Evolutionary conservation across 2,329 filamentous ascomycete species (phyloP), one percentile per base, ranked within the genome.

Genomic region (Didymella pinodella): DNA sequence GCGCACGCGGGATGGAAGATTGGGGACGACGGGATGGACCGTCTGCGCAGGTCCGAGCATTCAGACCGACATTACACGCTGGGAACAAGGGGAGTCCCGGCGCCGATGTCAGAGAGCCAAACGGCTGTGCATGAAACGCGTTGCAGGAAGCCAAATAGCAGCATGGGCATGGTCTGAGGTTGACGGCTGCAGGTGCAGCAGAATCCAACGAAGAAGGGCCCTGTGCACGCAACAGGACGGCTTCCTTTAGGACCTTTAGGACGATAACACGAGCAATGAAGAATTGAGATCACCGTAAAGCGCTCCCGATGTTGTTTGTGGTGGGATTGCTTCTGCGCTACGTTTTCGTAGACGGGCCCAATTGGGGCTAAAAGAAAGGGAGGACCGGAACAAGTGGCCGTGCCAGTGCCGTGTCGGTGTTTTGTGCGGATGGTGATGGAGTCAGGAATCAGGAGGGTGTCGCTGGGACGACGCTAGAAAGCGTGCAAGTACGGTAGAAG

Each of bases 51-150:
- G 2, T 20, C 20, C 25, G 14, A 20, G 8, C 4, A 14, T 22
- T 8, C 18, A 22, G 18, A 10, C 4, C 20, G 38, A 11, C 18
- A 20, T 25, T 41, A 25, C 14, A 41, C 38, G 38, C 5, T 22
- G 32, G 43, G 7, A 45, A 44, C 38, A 50, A 32, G 22, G 43
- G 18, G 31, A 22, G 10, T 41, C 54, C 49, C 50, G 25, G 41
- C 11, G 14, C 38, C 10, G 51, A 53, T 48, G 54, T n/a, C 55
- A 67, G 65, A 66, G 66, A 59, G 65, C 65, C 65, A 69, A 66
- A 73, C 65, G 69, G 69, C 46, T 56, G 57, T 67, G 70, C 65
- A 69, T 73, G 67, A 72, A 70, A 69, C 67, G 64, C 45, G 55
- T 62, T 56, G 54, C 32, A 47, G 64, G 63, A 50, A 47, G 36